Evolutionary conservation across 228 moss, liverwort and hornwort genomes (phyloP), one percentile per base, ranked within the genome.

Genomic region (Sphagnum magellanicum): DNA sequence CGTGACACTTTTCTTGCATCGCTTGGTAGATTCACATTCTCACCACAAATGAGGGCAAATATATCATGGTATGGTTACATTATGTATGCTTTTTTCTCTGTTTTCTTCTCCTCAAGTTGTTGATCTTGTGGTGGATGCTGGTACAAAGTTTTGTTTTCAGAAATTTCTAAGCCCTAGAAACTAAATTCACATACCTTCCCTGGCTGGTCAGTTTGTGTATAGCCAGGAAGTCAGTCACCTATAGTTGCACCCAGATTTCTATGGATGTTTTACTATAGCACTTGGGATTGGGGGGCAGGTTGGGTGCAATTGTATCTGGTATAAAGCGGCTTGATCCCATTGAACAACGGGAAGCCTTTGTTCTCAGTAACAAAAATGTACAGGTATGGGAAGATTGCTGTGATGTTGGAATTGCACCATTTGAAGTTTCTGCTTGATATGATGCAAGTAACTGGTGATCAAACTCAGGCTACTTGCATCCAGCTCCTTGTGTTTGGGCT

Each of bases 1-100:
- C 90, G 98, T 52, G 98, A 98, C 83, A 81, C 94, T 51, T 98
- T 98, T 74, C 84, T 98, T 68, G 89, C 89, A 52, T 98, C 98
- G 49, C 90, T 98, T 57, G 90, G 98, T 86, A 92, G 86, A 84
- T 92, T 90, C 58, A 92, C 94, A 46, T 80, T 98, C 55, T 81
- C 90, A 64, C 87, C 83, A 8, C 87, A 88, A 75, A 81, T 83
- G 73, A 91, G 91, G 64, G 86, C 87, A 55, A 80, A 59, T 68
- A 87, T 70, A 81, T 80, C 83, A 76, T 83, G 87, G 87, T 87
- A 72, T 51, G 32, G 32, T 3, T 32, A 32, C 32, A 32, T 32
- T 32, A 32, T 32, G 32, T 51, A 76, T 17, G 63, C 58, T 74
- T 59, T 15, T 51, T 52, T 78, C 75, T 62, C 12, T 73, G 53